phyloP scores from a whole-genome alignment of 2,329 filamentous ascomycete genomes.

The Xylariaceae sp. region DNA sequence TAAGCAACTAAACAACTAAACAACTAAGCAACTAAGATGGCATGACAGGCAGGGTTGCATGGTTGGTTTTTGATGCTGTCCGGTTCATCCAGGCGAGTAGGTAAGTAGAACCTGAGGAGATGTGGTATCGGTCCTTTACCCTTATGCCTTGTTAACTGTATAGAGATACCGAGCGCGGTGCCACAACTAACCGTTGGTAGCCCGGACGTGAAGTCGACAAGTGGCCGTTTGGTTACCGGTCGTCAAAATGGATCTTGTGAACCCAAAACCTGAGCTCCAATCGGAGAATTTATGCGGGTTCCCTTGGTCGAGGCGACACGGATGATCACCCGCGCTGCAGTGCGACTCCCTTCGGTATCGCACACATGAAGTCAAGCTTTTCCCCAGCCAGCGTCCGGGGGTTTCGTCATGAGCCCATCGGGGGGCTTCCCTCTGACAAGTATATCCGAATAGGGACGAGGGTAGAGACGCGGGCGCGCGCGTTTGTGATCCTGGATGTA shows the following conservation, averaged over 20 bases:
- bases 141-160: neutral
- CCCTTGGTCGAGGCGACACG: conserved; percentile 6
- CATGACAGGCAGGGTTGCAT: neutral
- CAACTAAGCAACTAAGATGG: neutral
- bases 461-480: conserved; percentile 1
- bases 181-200: neutral
- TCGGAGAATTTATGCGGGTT: conserved; percentile 23
- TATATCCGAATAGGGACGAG: neutral
- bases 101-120: neutral
- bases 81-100: too few species aligned
- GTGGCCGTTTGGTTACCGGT: neutral
- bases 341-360: conserved; percentile 7
- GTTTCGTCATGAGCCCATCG: conserved; percentile 21
- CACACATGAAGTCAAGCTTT: conserved; percentile 7
- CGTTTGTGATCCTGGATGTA: conserved; percentile 1
- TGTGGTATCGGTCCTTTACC: neutral
- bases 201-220: neutral
- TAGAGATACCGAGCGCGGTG: neutral
- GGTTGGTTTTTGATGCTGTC: too few species aligned
- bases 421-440: conserved; percentile 13
- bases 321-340: conserved; percentile 1
- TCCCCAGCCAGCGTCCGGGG: conserved; percentile 9
- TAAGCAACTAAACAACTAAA: neutral
- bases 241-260: neutral
- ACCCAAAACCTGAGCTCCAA: conserved; percentile 15